phyloP scores from a whole-genome alignment of 148 eudicot species.

The Chenopodium quinoa region DNA sequence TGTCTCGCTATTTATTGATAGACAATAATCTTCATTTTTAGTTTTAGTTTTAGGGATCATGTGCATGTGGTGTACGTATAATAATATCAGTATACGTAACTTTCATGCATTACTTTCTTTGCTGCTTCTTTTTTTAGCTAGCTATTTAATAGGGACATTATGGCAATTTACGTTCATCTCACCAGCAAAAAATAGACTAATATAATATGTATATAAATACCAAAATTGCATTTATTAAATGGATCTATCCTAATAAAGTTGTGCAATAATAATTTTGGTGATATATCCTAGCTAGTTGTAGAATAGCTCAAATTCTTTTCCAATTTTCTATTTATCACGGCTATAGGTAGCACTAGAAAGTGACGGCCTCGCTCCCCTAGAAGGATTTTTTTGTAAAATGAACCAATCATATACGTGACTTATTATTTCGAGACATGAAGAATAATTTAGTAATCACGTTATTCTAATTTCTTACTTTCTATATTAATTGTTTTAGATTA shows the following conservation, averaged over 20 bases:
- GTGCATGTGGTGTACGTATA: constrained; percentile 12
- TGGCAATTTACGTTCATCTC: not conserved
- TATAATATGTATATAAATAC: not conserved
- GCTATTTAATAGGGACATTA: constrained; percentile 1
- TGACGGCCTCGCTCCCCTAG: not conserved
- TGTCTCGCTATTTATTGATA: not conserved
- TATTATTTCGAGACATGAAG: no score
- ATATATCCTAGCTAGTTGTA: not conserved
- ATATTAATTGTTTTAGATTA: no score
- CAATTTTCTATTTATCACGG: not conserved
- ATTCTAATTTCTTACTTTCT: no score
- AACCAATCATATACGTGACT: no score
- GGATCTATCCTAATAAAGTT: not conserved
- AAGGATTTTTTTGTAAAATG: no score
- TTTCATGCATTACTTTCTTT: constrained; percentile 10
- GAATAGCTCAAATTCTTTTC: not conserved
- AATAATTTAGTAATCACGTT: no score
- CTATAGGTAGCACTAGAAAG: not conserved
- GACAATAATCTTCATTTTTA: not conserved
- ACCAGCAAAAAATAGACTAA: not conserved
- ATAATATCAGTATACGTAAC: not conserved
- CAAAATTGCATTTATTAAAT: not conserved
- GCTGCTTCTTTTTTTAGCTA: not conserved
- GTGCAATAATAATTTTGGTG: not conserved
- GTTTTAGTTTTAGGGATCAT: not conserved